Evolutionary conservation across 1,139 yeast genomes (phyloP).

Genomic region (Saccharomyces pastorianus): DNA sequence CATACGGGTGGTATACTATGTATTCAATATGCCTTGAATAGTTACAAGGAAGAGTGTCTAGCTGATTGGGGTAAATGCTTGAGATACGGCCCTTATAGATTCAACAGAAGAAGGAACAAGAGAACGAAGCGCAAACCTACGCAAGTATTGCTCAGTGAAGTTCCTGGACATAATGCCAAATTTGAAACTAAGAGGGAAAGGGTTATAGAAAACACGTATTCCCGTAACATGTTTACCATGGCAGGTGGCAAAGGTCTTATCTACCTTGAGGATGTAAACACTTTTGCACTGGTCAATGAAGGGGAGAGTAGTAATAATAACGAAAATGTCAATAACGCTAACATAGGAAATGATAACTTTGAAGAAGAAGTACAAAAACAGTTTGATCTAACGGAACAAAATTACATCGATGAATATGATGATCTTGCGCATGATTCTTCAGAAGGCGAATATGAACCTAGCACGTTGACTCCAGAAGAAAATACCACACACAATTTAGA

Average conservation of each 20-base stretch:
- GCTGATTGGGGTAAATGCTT: slow-evolving; percentile 26
- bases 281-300: slow-evolving; percentile 4
- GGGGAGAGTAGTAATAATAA: slow-evolving; percentile 1
- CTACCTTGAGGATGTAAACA: slow-evolving; percentile 21
- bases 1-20: slow-evolving; percentile 20
- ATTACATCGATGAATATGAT: neutral
- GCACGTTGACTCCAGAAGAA: neutral
- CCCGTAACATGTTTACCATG: slow-evolving; percentile 19
- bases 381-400: slow-evolving; percentile 6
- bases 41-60: slow-evolving; percentile 19
- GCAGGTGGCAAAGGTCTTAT: slow-evolving; percentile 16
- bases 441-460: neutral
- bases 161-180: slow-evolving; percentile 11
- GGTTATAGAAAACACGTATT: slow-evolving; percentile 17
- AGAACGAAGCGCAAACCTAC: slow-evolving; percentile 19
- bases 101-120: slow-evolving; percentile 15
- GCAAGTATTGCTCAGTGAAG: slow-evolving; percentile 13
- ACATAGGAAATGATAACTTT: neutral
- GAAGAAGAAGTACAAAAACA: neutral
- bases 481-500: neutral
- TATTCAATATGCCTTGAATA: slow-evolving; percentile 14
- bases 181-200: slow-evolving; percentile 17
- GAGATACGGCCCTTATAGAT: slow-evolving; percentile 13
- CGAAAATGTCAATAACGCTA: neutral
- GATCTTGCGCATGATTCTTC: neutral